phyloP scores from a whole-genome alignment of 208 protist species.

The Acanthamoeba pearcei region DNA sequence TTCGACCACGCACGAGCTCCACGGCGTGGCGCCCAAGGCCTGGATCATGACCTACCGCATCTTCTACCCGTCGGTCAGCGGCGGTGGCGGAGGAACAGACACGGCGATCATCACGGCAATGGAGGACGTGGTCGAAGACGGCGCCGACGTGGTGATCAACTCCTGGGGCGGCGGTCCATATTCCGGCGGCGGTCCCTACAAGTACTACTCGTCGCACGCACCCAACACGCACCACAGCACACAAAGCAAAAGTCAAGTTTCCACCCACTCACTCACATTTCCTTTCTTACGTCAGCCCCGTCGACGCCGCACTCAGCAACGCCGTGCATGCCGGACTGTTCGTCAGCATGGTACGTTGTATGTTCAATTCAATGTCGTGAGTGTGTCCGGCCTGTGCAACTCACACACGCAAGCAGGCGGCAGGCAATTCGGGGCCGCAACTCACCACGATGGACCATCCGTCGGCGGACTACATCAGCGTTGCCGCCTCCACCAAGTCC shows the following conservation, averaged over 20 bases:
- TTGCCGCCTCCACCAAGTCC: neutral
- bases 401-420: neutral
- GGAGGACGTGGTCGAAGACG: neutral
- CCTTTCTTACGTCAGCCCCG: neutral
- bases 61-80: neutral
- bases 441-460: neutral
- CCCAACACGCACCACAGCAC: no score
- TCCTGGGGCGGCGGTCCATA: neutral
- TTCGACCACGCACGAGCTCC: neutral
- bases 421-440: neutral
- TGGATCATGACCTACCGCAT: slow-evolving; percentile 33
- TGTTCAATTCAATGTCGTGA: neutral
- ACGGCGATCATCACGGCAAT: neutral
- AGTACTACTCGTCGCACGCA: neutral
- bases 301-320: neutral
- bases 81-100: neutral
- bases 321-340: neutral
- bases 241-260: no score
- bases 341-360: neutral
- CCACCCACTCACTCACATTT: neutral
- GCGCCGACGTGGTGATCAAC: slow-evolving; percentile 36
- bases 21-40: neutral
- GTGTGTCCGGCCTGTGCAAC: neutral
- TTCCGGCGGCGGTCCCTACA: neutral
- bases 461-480: neutral